Conservation (phyloP, 805 yeast genomes). For the Saccharomycopsis fermentans region DNA sequence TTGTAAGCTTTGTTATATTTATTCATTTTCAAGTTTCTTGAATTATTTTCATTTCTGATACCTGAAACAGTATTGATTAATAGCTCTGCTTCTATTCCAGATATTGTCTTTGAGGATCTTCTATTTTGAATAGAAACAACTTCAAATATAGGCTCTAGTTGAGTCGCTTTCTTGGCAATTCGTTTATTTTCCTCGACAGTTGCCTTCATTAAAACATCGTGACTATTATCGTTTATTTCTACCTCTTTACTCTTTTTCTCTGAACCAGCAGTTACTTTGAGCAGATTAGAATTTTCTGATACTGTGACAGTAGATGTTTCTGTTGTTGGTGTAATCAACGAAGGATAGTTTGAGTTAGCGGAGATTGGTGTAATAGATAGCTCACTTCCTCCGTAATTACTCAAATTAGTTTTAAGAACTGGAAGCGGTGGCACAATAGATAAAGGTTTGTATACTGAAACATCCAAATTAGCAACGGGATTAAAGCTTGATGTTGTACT, state of each 20-base stretch:
- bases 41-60: constrained; percentile 6
- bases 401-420: neutral
- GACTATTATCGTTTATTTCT: neutral
- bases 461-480: constrained; percentile 2
- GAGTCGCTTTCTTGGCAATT: neutral
- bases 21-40: constrained; percentile 2
- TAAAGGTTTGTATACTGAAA: neutral
- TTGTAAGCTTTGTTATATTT: neutral
- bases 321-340: neutral
- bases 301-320: neutral
- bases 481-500: constrained; percentile 5
- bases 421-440: neutral
- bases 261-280: neutral
- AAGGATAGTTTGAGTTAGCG: neutral
- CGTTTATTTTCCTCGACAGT: neutral
- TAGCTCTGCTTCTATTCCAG: constrained; percentile 15
- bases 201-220: neutral
- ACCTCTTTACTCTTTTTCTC: neutral
- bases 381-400: neutral
- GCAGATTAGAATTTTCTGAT: neutral
- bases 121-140: constrained; percentile 13
- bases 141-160: constrained; percentile 15
- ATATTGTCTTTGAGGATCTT: constrained; percentile 9
- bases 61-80: constrained; percentile 8
- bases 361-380: neutral